These are phyloP conservation scores for Cephalotrichum gorgonifer DNA, from an alignment of 2,329 filamentous ascomycete genomes.

Conservation along the genomic window DNA sequence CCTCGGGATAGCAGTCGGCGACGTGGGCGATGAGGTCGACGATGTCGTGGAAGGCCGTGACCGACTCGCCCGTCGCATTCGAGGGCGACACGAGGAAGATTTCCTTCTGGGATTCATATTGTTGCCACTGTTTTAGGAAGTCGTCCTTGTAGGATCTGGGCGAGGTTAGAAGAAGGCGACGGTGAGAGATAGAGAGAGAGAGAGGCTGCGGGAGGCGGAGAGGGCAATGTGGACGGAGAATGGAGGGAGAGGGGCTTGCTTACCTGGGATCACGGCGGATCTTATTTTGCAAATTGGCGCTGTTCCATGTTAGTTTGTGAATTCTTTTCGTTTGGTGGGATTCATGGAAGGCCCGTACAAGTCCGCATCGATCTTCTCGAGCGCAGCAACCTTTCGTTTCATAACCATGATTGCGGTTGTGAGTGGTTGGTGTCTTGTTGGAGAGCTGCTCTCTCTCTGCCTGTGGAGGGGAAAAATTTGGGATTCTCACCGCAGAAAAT, in stretches of 20 bases:
- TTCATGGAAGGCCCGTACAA: conserved; percentile 38
- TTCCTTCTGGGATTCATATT: conserved; percentile 84
- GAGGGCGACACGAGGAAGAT: conserved; percentile 81
- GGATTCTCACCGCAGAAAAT: too few species aligned
- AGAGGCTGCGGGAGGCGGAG: too few species aligned
- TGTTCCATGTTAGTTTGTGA: conserved; percentile 27
- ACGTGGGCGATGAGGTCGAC: conserved; percentile 92
- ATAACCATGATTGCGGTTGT: conserved; percentile 42
- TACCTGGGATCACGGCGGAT: conserved; percentile 76
- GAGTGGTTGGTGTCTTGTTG: too few species aligned
- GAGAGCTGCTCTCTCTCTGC: too few species aligned
- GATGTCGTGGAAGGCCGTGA: conserved; percentile 79
- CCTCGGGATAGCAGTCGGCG: conserved; percentile 81
- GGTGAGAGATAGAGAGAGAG: neutral
- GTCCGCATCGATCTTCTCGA: conserved; percentile 93
- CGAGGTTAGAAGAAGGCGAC: conserved; percentile 7
- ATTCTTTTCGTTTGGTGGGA: too few species aligned
- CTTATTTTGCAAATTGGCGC: conserved; percentile 82
- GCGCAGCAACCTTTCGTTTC: conserved; percentile 81
- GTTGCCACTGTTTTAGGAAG: conserved; percentile 77
- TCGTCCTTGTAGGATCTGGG: conserved; percentile 77
- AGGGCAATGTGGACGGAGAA: too few species aligned
- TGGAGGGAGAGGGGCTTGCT: conserved; percentile 14
- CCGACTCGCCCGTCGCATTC: conserved; percentile 64
- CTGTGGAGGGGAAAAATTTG: too few species aligned